A percentile compares a stretch with the other conserved stretches of the same genome.
Evolutionary conservation across 257 asterid species (phyloP).

Genomic region (Solanum chmielewskii): DNA sequence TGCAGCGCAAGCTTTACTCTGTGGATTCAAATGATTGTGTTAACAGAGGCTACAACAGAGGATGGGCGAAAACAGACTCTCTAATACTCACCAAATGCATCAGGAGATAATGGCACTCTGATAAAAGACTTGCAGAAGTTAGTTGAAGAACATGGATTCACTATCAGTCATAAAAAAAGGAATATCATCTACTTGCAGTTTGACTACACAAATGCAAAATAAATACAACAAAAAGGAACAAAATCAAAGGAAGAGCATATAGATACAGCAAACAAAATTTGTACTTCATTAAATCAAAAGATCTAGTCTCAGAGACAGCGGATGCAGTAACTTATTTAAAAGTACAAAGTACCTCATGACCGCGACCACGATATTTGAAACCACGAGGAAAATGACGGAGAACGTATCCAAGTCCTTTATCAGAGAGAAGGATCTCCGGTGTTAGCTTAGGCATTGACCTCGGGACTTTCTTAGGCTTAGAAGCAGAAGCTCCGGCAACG

Average conservation of each 20-base stretch:
- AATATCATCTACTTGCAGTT: background rate
- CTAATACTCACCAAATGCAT: background rate
- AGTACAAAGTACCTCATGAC: constrained; percentile 55
- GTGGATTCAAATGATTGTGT: background rate
- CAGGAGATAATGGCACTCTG: background rate
- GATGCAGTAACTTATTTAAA: background rate
- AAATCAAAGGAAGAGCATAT: background rate
- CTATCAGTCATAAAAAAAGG: background rate
- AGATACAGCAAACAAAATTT: background rate
- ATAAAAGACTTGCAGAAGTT: background rate
- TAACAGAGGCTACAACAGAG: background rate
- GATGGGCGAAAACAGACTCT: background rate
- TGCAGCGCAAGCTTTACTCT: background rate
- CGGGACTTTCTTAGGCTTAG: constrained; percentile 43
- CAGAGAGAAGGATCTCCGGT: constrained; percentile 76
- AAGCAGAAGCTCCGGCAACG: constrained; percentile 8
- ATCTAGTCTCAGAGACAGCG: background rate
- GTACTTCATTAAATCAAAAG: background rate
- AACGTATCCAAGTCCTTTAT: constrained; percentile 66
- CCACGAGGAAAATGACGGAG: constrained; percentile 83
- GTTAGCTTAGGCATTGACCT: constrained; percentile 70
- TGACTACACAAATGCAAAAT: background rate
- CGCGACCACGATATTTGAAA: constrained; percentile 76
- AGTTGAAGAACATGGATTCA: background rate
- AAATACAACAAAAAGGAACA: background rate